Evolutionary conservation across 2,329 filamentous ascomycete species (phyloP).

Genomic region (Davidsoniella neocaledoniae): DNA sequence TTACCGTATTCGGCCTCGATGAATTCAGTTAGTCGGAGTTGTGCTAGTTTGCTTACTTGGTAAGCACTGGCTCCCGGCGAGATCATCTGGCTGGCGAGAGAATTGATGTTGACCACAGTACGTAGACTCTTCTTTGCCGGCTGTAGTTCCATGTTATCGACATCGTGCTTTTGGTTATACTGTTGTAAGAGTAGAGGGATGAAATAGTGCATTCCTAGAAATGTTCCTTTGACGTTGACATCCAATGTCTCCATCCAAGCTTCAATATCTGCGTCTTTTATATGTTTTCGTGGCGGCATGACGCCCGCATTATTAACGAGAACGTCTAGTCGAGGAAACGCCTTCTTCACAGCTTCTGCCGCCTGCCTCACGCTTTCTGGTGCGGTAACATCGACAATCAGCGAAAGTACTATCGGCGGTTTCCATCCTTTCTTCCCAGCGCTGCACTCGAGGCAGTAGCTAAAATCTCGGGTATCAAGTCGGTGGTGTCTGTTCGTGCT

Average conservation of each 20-base stretch:
- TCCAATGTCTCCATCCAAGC: slow-evolving; percentile 32
- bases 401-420: slow-evolving; percentile 23
- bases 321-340: slow-evolving; percentile 24
- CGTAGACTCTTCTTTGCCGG: neutral
- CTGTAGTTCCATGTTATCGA: neutral
- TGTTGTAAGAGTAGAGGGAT: slow-evolving; percentile 27
- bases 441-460: too few relatives aligned
- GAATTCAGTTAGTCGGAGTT: slow-evolving; percentile 32
- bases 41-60: slow-evolving; percentile 30
- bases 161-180: slow-evolving; percentile 18
- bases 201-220: slow-evolving; percentile 29
- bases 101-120: slow-evolving; percentile 28
- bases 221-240: slow-evolving; percentile 33
- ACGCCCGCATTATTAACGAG: slow-evolving; percentile 29
- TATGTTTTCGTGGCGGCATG: slow-evolving; percentile 21
- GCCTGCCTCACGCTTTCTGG: slow-evolving; percentile 20
- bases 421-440: neutral
- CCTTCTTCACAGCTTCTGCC: slow-evolving; percentile 14
- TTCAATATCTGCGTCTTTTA: slow-evolving; percentile 22
- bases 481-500: slow-evolving; percentile 29
- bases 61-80: slow-evolving; percentile 25
- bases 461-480: slow-evolving; percentile 16
- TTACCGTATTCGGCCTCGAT: slow-evolving; percentile 27
- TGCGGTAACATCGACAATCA: slow-evolving; percentile 24
- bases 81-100: slow-evolving; percentile 25